Evolutionary conservation across 2,329 filamentous ascomycete genomes (phyloP).

Genomic region (Trichoderma simmonsii): DNA sequence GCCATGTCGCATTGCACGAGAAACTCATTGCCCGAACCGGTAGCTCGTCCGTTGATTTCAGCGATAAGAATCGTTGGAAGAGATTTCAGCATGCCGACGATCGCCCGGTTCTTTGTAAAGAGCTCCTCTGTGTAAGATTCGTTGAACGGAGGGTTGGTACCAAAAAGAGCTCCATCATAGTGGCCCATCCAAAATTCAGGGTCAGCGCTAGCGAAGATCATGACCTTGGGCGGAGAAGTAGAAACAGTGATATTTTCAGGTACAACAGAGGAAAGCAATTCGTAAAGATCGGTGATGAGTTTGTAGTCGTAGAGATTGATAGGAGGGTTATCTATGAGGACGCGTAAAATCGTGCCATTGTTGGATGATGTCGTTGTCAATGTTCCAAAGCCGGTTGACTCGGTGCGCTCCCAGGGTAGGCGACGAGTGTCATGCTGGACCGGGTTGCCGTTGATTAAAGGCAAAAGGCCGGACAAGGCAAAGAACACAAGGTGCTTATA

Average conservation of each 20-base stretch:
- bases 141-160: not conserved
- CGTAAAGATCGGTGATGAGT: not conserved
- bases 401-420: not conserved
- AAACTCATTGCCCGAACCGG: not conserved
- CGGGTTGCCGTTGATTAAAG: not conserved
- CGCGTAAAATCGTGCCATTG: not conserved
- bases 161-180: not conserved
- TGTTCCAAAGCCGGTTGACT: not conserved
- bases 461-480: not conserved
- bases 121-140: not conserved
- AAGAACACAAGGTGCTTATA: not conserved
- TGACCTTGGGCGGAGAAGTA: not conserved
- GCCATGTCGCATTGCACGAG: not conserved
- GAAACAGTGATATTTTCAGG: not conserved
- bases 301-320: not conserved
- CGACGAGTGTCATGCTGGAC: not conserved
- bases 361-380: not conserved
- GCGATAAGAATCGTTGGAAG: not conserved
- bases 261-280: not conserved
- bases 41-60: not conserved
- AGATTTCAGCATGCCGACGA: not conserved
- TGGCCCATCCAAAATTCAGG: not conserved
- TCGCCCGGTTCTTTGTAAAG: not conserved
- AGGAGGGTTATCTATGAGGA: not conserved
- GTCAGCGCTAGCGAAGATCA: not conserved